phyloP scores from a whole-genome alignment of 2,329 filamentous ascomycete species.

The Huntiella abstrusa region DNA sequence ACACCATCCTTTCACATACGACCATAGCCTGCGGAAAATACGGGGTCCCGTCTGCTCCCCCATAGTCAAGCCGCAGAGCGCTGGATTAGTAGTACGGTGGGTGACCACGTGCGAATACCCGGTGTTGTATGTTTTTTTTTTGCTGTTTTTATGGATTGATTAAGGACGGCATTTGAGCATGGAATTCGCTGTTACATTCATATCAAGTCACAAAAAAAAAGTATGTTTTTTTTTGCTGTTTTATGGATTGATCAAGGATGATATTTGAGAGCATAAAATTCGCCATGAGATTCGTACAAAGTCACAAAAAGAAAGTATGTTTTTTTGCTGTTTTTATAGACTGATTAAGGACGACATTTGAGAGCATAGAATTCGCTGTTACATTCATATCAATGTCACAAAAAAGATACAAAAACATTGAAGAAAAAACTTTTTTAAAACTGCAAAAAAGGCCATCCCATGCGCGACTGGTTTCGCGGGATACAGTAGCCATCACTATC shows the following conservation, averaged over 20 bases:
- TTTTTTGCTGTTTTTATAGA: background rate
- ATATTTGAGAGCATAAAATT: background rate
- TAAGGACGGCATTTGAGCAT: background rate
- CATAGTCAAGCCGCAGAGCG: conserved; percentile 6
- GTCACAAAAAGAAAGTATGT: background rate
- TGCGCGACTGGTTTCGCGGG: background rate
- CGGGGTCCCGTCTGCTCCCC: conserved; percentile 7
- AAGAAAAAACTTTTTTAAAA: background rate
- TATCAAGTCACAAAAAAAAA: background rate
- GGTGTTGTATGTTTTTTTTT: conserved; percentile 2
- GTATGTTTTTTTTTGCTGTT: background rate
- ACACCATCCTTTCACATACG: background rate
- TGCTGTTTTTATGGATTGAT: background rate
- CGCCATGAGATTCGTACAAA: background rate
- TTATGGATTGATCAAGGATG: background rate
- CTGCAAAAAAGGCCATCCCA: background rate
- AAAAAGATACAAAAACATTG: background rate
- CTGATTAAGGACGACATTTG: background rate
- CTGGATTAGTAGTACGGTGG: conserved; percentile 5
- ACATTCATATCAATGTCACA: background rate
- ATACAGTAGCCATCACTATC: background rate
- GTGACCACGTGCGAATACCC: conserved; percentile 7
- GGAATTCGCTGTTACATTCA: background rate
- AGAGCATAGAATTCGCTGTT: background rate
- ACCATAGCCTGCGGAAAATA: conserved; percentile 6